phyloP scores from a whole-genome alignment of 352 stramenopile species.

The Phytophthora sp. region DNA sequence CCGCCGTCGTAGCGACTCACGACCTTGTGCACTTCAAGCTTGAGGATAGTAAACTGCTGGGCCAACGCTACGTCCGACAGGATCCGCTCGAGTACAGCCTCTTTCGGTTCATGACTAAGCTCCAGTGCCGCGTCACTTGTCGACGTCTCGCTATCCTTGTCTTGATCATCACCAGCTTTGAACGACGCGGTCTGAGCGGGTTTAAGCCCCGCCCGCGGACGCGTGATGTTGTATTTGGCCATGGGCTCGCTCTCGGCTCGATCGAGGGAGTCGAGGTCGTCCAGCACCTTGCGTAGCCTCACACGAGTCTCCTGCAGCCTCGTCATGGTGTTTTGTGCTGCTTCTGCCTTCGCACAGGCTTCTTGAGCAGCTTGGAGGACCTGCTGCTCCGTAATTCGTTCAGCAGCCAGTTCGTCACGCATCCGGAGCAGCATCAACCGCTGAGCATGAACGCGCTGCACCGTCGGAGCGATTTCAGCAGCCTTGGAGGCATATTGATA shows the following conservation, averaged over 20 bases:
- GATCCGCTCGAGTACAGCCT: conserved; percentile 56
- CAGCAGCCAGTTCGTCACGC: conserved; percentile 36
- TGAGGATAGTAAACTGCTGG: conserved; percentile 62
- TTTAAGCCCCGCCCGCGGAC: conserved; percentile 36
- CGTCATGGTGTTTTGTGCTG: conserved; percentile 27
- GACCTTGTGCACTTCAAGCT: conserved; percentile 79
- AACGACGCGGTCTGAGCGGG: too few relatives aligned
- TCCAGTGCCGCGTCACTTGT: neutral
- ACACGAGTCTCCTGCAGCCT: conserved; percentile 24
- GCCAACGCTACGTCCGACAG: conserved; percentile 50
- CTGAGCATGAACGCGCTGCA: conserved; percentile 61
- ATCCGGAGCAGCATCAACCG: conserved; percentile 62
- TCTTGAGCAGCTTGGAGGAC: conserved; percentile 24
- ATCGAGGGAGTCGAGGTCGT: conserved; percentile 73
- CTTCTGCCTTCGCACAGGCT: conserved; percentile 20
- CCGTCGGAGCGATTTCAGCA: conserved; percentile 68
- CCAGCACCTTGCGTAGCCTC: conserved; percentile 58
- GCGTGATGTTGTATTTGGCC: conserved; percentile 65
- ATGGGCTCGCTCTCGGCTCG: conserved; percentile 59
- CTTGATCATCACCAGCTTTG: conserved; percentile 1
- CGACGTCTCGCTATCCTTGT: neutral
- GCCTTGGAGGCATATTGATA: conserved; percentile 75
- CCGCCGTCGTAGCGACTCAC: conserved; percentile 60
- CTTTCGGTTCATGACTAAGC: conserved; percentile 46
- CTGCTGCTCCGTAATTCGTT: conserved; percentile 23